These are phyloP conservation scores for Endocalyx cinctus DNA, from an alignment of 2,329 filamentous ascomycete species.

Conservation along the genomic window DNA sequence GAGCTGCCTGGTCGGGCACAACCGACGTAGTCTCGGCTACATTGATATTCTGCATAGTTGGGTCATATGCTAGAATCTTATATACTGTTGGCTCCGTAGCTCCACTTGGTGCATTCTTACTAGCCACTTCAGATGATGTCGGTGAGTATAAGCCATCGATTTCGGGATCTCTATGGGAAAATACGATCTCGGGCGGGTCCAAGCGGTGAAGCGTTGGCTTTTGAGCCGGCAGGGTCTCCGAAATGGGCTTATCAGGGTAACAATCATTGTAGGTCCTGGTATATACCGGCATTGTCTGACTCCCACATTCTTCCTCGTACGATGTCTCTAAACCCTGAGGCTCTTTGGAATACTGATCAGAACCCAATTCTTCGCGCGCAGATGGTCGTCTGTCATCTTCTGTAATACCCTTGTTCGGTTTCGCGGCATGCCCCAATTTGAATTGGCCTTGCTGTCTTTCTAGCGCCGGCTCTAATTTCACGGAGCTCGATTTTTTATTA, in stretches of 20 bases:
- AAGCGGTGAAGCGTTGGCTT: no score
- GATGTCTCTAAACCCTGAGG: conserved; percentile 46
- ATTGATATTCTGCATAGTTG: conserved; percentile 51
- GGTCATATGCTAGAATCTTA: conserved; percentile 64
- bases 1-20: conserved; percentile 41
- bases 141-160: conserved; percentile 18
- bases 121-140: conserved; percentile 5
- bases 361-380: no score
- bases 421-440: no score
- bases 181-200: no score
- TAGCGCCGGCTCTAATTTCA: conserved; percentile 22
- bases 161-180: conserved; percentile 23
- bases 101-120: conserved; percentile 12
- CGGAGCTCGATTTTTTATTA: conserved; percentile 7
- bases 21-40: conserved; percentile 57
- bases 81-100: conserved; percentile 38
- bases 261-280: conserved; percentile 30
- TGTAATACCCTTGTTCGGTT: not conserved
- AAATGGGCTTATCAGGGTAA: no score
- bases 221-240: no score
- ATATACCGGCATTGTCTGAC: conserved; percentile 28
- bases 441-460: no score
- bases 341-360: conserved; percentile 38
- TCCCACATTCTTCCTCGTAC: conserved; percentile 39
- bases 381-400: no score